These are phyloP conservation scores for Streptanthus diversifolius DNA, from an alignment of 345 rosid genomes.

Conservation along the genomic window DNA sequence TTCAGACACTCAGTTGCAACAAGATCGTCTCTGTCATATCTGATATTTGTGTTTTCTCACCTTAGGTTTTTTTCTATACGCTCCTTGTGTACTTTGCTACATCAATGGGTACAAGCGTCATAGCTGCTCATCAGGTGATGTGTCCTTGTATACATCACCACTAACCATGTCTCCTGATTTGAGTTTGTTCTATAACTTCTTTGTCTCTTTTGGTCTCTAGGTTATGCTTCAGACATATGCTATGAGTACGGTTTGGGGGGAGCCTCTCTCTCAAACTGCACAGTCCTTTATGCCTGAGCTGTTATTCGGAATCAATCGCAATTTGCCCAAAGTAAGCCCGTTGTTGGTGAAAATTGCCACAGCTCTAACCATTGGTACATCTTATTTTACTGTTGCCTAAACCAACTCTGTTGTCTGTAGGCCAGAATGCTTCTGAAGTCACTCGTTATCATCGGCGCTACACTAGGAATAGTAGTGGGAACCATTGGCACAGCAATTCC, in stretches of 20 bases:
- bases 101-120: conserved; percentile 67
- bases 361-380: not conserved
- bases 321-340: conserved; percentile 52
- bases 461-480: conserved; percentile 57
- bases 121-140: conserved; percentile 95
- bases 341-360: not conserved
- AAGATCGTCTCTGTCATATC: conserved; percentile 6
- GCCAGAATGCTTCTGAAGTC: conserved; percentile 80
- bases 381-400: conserved; percentile 5
- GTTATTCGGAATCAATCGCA: conserved; percentile 61
- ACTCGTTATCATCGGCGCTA: conserved; percentile 60
- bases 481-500: conserved; percentile 60
- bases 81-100: conserved; percentile 81
- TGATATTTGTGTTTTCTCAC: conserved; percentile 17
- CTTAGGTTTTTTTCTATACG: conserved; percentile 72
- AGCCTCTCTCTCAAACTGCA: conserved; percentile 93
- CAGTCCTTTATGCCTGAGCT: conserved; percentile 93
- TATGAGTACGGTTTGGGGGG: conserved; percentile 74
- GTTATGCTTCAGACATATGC: conserved; percentile 66
- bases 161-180: conserved; percentile 1
- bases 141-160: not conserved
- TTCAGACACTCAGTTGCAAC: conserved; percentile 8
- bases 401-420: conserved; percentile 36
- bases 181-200: conserved; percentile 1
- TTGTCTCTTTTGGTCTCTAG: conserved; percentile 34